Percentiles rank a stretch among this genome's conserved stretches.
Evolutionary conservation across 2,329 filamentous ascomycete species (phyloP).

Genomic region (Hymenoscyphus repandus): DNA sequence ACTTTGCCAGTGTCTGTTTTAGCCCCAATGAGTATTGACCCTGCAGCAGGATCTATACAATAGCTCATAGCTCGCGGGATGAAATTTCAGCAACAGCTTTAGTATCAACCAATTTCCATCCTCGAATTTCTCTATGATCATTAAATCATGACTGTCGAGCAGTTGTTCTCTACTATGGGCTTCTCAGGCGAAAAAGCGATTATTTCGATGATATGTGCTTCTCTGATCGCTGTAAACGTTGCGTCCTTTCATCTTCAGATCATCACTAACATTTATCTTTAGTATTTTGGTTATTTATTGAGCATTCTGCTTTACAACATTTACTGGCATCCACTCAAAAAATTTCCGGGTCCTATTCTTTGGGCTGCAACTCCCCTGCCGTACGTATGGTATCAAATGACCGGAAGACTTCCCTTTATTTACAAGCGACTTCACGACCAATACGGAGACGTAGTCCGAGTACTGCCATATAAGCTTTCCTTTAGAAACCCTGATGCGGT

Average conservation of each 20-base stretch:
- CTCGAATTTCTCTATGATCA: neutral
- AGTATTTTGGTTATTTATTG: neutral
- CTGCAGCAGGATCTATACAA: neutral
- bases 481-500: conserved; percentile 4
- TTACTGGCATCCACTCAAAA: conserved; percentile 24
- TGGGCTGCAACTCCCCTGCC: conserved; percentile 17
- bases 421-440: conserved; percentile 28
- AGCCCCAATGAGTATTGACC: neutral
- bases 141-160: neutral
- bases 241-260: neutral
- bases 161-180: neutral
- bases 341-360: conserved; percentile 21
- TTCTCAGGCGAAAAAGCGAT: neutral
- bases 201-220: neutral
- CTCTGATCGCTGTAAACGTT: neutral
- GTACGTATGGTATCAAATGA: neutral
- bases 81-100: neutral
- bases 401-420: neutral
- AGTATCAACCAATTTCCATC: neutral
- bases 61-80: neutral
- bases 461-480: conserved; percentile 13
- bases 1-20: neutral
- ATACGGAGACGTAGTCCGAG: conserved; percentile 16
- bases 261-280: neutral
- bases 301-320: conserved; percentile 10